Evolutionary conservation across 192 early-diverging fungal species (phyloP).

Genomic region (Coemansia sp.): DNA sequence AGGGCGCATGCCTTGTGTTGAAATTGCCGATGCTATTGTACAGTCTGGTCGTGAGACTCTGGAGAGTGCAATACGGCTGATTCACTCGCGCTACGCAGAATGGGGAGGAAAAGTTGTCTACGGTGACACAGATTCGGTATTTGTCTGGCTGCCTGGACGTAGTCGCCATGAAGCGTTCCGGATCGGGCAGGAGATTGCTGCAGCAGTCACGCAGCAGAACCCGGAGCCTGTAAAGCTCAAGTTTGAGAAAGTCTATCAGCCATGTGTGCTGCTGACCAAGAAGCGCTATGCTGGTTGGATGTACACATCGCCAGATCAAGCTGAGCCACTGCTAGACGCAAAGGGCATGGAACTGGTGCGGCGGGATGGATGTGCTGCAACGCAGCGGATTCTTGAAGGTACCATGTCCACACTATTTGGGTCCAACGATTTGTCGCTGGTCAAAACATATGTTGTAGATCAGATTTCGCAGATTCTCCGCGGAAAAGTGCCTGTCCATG

Average conservation of each 20-base stretch:
- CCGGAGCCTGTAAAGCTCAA: conserved; percentile 86
- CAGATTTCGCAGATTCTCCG: conserved; percentile 75
- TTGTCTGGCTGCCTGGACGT: conserved; percentile 71
- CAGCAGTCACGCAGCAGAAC: conserved; percentile 69
- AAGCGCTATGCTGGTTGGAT: conserved; percentile 92
- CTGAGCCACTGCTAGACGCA: conserved; percentile 79
- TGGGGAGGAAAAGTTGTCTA: conserved; percentile 87
- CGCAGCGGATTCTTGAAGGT: conserved; percentile 76
- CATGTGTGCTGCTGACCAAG: conserved; percentile 85
- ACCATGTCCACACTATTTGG: conserved; percentile 78
- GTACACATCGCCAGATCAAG: conserved; percentile 65
- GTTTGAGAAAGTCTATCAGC: conserved; percentile 93
- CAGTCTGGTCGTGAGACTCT: conserved; percentile 81
- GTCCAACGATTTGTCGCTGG: conserved; percentile 73
- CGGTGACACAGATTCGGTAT: conserved; percentile 93
- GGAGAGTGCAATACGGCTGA: conserved; percentile 69
- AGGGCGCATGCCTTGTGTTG: conserved; percentile 86
- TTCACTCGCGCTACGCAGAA: conserved; percentile 56
- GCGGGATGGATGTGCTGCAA: conserved; percentile 78
- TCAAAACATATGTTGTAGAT: conserved; percentile 72
- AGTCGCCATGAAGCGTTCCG: conserved; percentile 72
- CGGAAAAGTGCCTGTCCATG: conserved; percentile 65
- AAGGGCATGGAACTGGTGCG: conserved; percentile 96
- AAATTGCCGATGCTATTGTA: conserved; percentile 91
- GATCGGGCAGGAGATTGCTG: conserved; percentile 81